A percentile compares a stretch with the other conserved stretches of the same genome.
phyloP scores from a whole-genome alignment of 2,329 filamentous ascomycete genomes.

The Phialemoniopsis sp. region DNA sequence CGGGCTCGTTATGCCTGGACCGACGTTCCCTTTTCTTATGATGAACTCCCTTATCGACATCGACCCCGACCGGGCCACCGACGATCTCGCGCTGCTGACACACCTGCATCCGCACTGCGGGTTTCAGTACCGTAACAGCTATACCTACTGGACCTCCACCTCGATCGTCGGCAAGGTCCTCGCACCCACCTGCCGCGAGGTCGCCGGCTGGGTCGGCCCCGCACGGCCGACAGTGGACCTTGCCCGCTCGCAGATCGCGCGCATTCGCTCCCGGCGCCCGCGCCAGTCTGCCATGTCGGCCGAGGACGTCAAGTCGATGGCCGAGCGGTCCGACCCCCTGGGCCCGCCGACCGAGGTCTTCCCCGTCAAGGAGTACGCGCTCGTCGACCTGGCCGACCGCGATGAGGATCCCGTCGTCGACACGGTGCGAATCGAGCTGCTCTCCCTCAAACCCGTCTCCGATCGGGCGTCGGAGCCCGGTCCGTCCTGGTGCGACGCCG shows the following conservation, averaged over 20 bases:
- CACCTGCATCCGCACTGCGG: conserved; percentile 66
- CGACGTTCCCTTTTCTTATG: conserved; percentile 66
- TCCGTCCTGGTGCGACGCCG: conserved; percentile 51
- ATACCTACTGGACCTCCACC: conserved; percentile 72
- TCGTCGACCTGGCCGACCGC: conserved; percentile 34
- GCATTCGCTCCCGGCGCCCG: conserved; percentile 57
- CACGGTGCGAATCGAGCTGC: conserved; percentile 64
- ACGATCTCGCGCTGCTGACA: conserved; percentile 62
- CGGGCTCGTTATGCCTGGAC: conserved; percentile 66
- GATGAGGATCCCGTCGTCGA: conserved; percentile 39
- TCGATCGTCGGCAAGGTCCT: conserved; percentile 75
- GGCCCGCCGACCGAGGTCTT: conserved; percentile 60
- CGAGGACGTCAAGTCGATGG: conserved; percentile 62
- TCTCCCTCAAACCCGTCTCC: conserved; percentile 50
- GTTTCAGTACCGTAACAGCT: conserved; percentile 70
- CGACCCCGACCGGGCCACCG: conserved; percentile 63
- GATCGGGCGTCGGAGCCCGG: conserved; percentile 12
- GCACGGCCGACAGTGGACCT: conserved; percentile 65
- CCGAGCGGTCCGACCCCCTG: conserved; percentile 62
- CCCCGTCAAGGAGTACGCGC: conserved; percentile 63
- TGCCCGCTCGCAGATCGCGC: conserved; percentile 63
- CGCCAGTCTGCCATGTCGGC: conserved; percentile 48
- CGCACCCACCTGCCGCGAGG: conserved; percentile 64
- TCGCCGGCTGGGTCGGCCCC: conserved; percentile 73
- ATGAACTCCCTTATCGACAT: conserved; percentile 77